Percentiles rank a stretch among this genome's conserved stretches.
These are phyloP conservation scores for Aspergillus ibericus DNA, from an alignment of 2,329 filamentous ascomycete species.

Conservation along the genomic window DNA sequence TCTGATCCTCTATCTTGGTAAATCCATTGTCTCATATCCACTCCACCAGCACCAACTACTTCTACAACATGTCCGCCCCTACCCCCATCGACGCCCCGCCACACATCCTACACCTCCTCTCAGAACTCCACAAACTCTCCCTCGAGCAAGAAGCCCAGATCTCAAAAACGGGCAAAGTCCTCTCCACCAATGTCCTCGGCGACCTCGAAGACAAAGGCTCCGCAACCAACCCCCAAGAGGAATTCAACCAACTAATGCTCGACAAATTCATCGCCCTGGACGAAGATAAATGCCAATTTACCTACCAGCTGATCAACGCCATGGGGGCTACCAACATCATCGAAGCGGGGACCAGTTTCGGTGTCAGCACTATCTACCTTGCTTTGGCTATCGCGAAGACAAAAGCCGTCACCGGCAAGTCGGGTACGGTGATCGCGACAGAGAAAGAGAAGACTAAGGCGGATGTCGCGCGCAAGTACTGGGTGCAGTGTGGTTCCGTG, in stretches of 20 bases:
- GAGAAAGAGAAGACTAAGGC: constrained; percentile 61
- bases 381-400: constrained; percentile 59
- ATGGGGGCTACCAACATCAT: constrained; percentile 54
- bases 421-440: constrained; percentile 58
- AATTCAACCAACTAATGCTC: constrained; percentile 28
- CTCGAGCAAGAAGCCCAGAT: constrained; percentile 25
- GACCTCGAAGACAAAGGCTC: constrained; percentile 12
- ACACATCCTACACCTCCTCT: constrained; percentile 24
- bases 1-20: neutral
- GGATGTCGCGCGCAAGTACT: constrained; percentile 51
- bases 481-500: constrained; percentile 52
- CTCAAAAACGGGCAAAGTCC: constrained; percentile 19
- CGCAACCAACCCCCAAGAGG: constrained; percentile 1
- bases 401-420: constrained; percentile 27
- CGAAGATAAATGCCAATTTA: constrained; percentile 57
- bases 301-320: constrained; percentile 56
- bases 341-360: constrained; percentile 63
- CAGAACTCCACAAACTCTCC: constrained; percentile 21
- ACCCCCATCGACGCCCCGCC: constrained; percentile 17
- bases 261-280: constrained; percentile 64
- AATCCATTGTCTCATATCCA: neutral
- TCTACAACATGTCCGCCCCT: constrained; percentile 7
- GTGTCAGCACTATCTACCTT: constrained; percentile 63
- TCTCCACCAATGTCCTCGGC: constrained; percentile 20
- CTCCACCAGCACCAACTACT: neutral